Conservation (phyloP, 2,329 filamentous ascomycete genomes). For the Pestalotiopsis sp. region DNA sequence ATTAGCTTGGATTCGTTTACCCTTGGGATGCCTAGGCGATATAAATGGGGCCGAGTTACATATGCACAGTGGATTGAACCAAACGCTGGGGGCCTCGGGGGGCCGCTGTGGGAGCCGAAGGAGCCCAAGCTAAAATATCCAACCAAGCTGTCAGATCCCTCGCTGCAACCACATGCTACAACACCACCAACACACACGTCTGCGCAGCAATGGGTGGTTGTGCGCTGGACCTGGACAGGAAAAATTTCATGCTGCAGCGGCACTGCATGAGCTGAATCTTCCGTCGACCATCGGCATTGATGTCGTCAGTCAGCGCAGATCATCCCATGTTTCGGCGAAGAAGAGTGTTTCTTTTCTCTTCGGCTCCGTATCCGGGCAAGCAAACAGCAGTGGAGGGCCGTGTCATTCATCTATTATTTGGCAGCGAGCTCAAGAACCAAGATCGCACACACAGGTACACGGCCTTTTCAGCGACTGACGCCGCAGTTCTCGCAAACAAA, state of each 20-base stretch:
- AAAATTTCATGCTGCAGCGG: background rate
- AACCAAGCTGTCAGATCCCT: background rate
- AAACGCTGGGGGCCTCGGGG: background rate
- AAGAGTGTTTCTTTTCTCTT: background rate
- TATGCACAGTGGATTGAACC: background rate
- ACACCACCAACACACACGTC: background rate
- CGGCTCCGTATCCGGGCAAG: background rate
- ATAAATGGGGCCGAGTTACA: background rate
- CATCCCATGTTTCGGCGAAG: background rate
- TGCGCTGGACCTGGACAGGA: background rate
- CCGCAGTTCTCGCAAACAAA: background rate
- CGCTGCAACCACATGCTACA: slow-evolving; percentile 2
- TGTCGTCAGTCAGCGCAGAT: background rate
- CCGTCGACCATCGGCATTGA: background rate
- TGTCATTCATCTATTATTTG: too few relatives aligned
- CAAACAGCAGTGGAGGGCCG: background rate
- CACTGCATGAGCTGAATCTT: slow-evolving; percentile 8
- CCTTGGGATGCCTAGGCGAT: too few relatives aligned
- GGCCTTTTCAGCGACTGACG: too few relatives aligned
- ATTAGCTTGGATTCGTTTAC: too few relatives aligned
- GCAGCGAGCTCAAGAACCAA: background rate
- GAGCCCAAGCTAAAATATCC: background rate
- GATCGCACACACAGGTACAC: too few relatives aligned
- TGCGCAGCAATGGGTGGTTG: background rate
- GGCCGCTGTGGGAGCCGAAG: background rate